phyloP scores from a whole-genome alignment of 2,329 filamentous ascomycete genomes.

The Ramularia endophylla region DNA sequence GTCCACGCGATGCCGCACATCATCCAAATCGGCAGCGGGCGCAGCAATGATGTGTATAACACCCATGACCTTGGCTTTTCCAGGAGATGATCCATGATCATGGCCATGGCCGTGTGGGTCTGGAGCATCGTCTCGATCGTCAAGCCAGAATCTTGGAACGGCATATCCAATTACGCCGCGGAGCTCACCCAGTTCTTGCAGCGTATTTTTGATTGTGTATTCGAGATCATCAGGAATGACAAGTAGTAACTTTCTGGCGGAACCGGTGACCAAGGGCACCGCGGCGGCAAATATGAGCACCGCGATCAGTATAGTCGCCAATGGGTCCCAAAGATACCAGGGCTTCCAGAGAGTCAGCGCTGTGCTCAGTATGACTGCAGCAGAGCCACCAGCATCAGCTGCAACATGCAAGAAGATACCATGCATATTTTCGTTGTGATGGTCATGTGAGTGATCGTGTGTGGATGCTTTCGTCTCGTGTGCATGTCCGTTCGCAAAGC shows the following conservation, averaged over 20 bases:
- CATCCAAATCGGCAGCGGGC: conserved; percentile 66
- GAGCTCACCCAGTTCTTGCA: conserved; percentile 76
- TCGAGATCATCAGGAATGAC: conserved; percentile 80
- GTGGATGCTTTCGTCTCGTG: conserved; percentile 6
- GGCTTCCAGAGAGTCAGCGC: conserved; percentile 78
- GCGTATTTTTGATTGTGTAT: conserved; percentile 77
- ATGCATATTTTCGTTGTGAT: conserved; percentile 94
- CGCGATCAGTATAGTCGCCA: conserved; percentile 91
- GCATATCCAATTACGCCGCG: conserved; percentile 80
- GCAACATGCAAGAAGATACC: conserved; percentile 95
- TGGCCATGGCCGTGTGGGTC: conserved; percentile 19
- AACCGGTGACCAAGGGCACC: conserved; percentile 77
- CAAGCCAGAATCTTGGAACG: conserved; percentile 87
- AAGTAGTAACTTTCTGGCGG: conserved; percentile 74
- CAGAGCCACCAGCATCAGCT: conserved; percentile 88
- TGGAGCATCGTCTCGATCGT: conserved; percentile 53
- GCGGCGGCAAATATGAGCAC: conserved; percentile 90
- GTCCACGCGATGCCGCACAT: conserved; percentile 72
- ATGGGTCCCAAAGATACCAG: conserved; percentile 90
- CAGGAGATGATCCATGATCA: conserved; percentile 15
- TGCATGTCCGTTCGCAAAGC: conserved; percentile 9
- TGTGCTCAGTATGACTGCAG: conserved; percentile 90
- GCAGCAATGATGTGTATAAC: conserved; percentile 81
- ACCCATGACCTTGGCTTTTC: conserved; percentile 57
- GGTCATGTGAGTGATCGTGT: conserved; percentile 16